Evolutionary conservation across 495 filamentous ascomycete genomes (phyloP), one percentile per base, ranked within the genome.

Genomic region (Penicillium bialowiezense): DNA sequence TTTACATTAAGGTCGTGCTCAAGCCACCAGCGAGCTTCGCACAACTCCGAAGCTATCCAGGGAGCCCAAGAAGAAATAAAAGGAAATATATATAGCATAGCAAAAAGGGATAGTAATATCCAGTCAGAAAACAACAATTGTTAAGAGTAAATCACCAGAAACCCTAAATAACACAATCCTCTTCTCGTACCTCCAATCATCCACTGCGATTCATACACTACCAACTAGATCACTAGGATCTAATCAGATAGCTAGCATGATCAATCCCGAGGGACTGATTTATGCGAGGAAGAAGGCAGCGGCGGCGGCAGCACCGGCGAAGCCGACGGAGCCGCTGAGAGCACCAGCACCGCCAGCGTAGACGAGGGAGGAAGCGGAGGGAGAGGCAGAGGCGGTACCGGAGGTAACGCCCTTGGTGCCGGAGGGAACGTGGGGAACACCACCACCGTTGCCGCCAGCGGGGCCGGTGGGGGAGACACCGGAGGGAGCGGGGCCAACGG

Each of bases 271-370:
- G 41, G 60, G 54, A 61, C 59, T 62, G 38, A 64, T 74, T 69
- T 80, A 80, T 60, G 72, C 75, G 59, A 80, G 58, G 70, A 80
- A 69, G 70, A 78, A 64, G 63, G 76, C 77, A 35, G 73, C 74
- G 47, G 65, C 63, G 53, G 74, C 76, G 50, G 75, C 74, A 20
- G 63, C 63, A 67, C 70, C 73, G 51, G 75, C 73, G 62, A 76
- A 67, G 59, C 60, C 63, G 59, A 79, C 64, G 38, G 73, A 77
- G 69, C 65, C 64, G 63, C 65, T 63, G 56, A 77, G 42, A 55
- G 73, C 59, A 70, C 60, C 74, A 39, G 75, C 74, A 59, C 72
- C 74, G n/a, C n/a, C n/a, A n/a, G n/a, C n/a, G 55, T 69, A 74
- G 73, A 68, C 77, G 53, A 59, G 51, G 54, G 64, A 61, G 42